Percentiles rank a stretch among this genome's conserved stretches.
These are phyloP conservation scores for Saturnispora silvae DNA, from an alignment of 805 yeast species.

Conservation along the genomic window DNA sequence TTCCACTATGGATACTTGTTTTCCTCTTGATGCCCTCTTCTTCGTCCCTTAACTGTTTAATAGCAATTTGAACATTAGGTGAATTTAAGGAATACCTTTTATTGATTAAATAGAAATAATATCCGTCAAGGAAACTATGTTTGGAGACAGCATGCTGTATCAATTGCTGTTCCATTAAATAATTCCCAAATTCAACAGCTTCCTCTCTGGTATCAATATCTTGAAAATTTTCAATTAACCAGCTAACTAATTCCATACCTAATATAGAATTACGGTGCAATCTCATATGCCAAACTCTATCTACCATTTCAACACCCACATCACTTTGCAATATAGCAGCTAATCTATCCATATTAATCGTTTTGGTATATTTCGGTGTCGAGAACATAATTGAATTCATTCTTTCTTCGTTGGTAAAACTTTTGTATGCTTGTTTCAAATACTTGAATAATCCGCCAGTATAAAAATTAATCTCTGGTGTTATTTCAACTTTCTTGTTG, in stretches of 20 bases:
- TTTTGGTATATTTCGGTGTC: conserved; percentile 33
- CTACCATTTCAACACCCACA: conserved; percentile 56
- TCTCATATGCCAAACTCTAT: conserved; percentile 86
- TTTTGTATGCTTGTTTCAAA: conserved; percentile 28
- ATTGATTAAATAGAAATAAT: conserved; percentile 71
- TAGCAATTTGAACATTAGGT: conserved; percentile 5
- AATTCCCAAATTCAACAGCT: conserved; percentile 73
- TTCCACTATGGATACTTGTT: conserved; percentile 4
- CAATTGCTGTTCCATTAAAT: conserved; percentile 58
- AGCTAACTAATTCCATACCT: conserved; percentile 77
- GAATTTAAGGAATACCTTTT: conserved; percentile 33
- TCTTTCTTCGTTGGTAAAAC: conserved; percentile 4
- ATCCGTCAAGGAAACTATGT: conserved; percentile 85
- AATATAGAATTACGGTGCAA: conserved; percentile 66
- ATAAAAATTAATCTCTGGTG: conserved; percentile 74
- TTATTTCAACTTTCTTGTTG: conserved; percentile 35
- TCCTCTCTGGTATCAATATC: conserved; percentile 77
- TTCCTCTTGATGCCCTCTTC: conserved; percentile 1
- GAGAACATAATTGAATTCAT: conserved; percentile 16
- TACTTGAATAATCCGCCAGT: conserved; percentile 75
- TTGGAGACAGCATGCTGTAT: conserved; percentile 75
- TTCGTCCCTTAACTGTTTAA: conserved; percentile 4
- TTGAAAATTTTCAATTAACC: conserved; percentile 70
- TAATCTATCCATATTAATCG: conserved; percentile 39
- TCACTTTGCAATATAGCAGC: conserved; percentile 59